Base-by-base conservation (phyloP, 768 basidiomycete species). In the Leccinum imitatum region DNA sequence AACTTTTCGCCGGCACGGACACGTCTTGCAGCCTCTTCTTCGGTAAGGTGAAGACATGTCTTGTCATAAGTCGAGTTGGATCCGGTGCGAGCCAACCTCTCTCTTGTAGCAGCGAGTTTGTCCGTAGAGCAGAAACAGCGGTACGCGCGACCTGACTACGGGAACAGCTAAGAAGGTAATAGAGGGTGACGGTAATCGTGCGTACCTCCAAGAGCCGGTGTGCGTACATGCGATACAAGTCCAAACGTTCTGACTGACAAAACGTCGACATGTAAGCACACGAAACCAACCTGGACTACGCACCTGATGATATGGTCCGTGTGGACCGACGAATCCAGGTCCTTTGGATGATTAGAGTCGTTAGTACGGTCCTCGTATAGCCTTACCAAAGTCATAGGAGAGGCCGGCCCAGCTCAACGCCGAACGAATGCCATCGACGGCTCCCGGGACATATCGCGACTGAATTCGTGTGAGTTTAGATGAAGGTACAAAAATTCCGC, bases 401-500 rank as follows among this genome's bases (percentile, higher is more conserved):
- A 99, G 75, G 8, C 93, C 93, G 54, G 95, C 92, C 97, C 97
- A 98, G 15, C 85, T 82, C 58, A 99, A 74, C 4, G 89, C 87
- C 17, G 78, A 78, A 56, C 85, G 78, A 46, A 98, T 89, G 11
- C 84, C 86, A 37, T 97, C 91, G 3, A 96, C 89, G 14, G 94
- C 88, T 2, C 90, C 91, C 9, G 89, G 86, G 3, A 96, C 92
- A 60, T 82, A 81, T 56, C 95, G 82, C 1, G 85, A 83, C 95
- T 98, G 69, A 23, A 41, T 33, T 33, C 33, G 14, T 5, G 11
- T 63, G 4, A 59, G 61, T 19, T 25, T 54, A 44, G 17, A 15
- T 14, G 25, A 8, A 50, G 6, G 9, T 19, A 39, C 31, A 23
- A 56, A 30, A 52, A 17, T 17, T 39, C 8, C n/a, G 14, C 14